These are phyloP conservation scores for Acarospora socialis DNA, from an alignment of 2,329 filamentous ascomycete species.

Conservation along the genomic window DNA sequence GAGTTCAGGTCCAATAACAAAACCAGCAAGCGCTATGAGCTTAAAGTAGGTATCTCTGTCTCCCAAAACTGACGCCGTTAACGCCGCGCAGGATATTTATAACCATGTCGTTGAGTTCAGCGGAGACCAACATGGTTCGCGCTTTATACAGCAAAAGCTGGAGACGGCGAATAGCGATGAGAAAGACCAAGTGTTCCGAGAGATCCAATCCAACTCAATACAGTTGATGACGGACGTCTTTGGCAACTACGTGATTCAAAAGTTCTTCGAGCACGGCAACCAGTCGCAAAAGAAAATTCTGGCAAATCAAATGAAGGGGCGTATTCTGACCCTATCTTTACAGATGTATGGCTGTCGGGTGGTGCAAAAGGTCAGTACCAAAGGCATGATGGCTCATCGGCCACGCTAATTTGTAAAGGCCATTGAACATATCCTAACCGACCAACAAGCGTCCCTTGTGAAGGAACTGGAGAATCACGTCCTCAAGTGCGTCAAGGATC, in stretches of 20 bases:
- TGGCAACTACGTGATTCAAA: conserved; percentile 96
- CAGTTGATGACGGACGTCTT: conserved; percentile 94
- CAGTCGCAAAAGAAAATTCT: conserved; percentile 83
- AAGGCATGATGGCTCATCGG: conserved; percentile 10
- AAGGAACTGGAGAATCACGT: conserved; percentile 69
- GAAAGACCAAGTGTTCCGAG: conserved; percentile 77
- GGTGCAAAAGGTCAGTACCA: conserved; percentile 65
- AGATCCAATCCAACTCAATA: conserved; percentile 70
- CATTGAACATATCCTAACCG: conserved; percentile 76
- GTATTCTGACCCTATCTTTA: conserved; percentile 62
- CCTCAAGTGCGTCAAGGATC: conserved; percentile 63
- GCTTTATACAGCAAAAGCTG: conserved; percentile 88
- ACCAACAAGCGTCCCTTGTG: conserved; percentile 74
- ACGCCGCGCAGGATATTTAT: conserved; percentile 53
- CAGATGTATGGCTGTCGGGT: conserved; percentile 93
- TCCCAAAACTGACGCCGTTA: neutral
- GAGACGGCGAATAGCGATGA: conserved; percentile 90
- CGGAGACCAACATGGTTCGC: conserved; percentile 87
- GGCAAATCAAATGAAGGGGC: conserved; percentile 74
- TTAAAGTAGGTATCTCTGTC: conserved; percentile 42
- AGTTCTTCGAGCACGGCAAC: conserved; percentile 91
- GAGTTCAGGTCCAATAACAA: conserved; percentile 68
- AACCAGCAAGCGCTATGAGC: conserved; percentile 59
- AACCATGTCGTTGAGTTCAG: conserved; percentile 84
- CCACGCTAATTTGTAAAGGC: conserved; percentile 40